These are phyloP conservation scores for Lactarius hatsudake DNA, from an alignment of 768 basidiomycete species.

Conservation along the genomic window DNA sequence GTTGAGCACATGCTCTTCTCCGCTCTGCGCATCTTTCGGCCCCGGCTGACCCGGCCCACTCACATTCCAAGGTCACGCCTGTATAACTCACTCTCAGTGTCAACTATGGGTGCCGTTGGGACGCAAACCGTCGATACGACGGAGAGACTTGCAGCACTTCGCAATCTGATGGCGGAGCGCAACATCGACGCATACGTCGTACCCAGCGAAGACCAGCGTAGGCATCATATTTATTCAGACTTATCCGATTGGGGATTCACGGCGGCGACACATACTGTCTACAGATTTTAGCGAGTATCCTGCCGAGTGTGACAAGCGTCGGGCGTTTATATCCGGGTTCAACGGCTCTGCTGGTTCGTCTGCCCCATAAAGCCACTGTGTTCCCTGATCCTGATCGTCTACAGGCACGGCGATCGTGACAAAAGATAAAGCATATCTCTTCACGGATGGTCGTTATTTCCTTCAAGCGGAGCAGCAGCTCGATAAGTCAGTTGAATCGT, in stretches of 20 bases:
- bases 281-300: slow-evolving; percentile 88
- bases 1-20: slow-evolving; percentile 12
- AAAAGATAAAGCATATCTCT: slow-evolving; percentile 66
- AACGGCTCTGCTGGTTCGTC: slow-evolving; percentile 84
- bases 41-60: slow-evolving; percentile 18
- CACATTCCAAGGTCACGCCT: slow-evolving; percentile 6
- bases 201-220: slow-evolving; percentile 92
- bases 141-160: slow-evolving; percentile 56
- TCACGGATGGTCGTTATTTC: slow-evolving; percentile 96
- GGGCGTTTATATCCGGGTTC: slow-evolving; percentile 91
- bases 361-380: background rate
- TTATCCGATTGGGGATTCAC: slow-evolving; percentile 3
- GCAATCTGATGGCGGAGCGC: slow-evolving; percentile 64
- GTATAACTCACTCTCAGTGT: slow-evolving; percentile 22
- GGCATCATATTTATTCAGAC: slow-evolving; percentile 32
- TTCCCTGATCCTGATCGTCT: background rate
- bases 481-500: slow-evolving; percentile 55
- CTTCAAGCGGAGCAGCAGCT: slow-evolving; percentile 90
- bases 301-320: slow-evolving; percentile 76
- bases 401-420: slow-evolving; percentile 79
- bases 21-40: slow-evolving; percentile 18
- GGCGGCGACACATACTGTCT: slow-evolving; percentile 9
- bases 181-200: slow-evolving; percentile 75
- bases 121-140: slow-evolving; percentile 57
- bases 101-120: slow-evolving; percentile 39